Evolutionary conservation across 768 basidiomycete genomes (phyloP).

Genomic region (Nevesoporus exiguus): DNA sequence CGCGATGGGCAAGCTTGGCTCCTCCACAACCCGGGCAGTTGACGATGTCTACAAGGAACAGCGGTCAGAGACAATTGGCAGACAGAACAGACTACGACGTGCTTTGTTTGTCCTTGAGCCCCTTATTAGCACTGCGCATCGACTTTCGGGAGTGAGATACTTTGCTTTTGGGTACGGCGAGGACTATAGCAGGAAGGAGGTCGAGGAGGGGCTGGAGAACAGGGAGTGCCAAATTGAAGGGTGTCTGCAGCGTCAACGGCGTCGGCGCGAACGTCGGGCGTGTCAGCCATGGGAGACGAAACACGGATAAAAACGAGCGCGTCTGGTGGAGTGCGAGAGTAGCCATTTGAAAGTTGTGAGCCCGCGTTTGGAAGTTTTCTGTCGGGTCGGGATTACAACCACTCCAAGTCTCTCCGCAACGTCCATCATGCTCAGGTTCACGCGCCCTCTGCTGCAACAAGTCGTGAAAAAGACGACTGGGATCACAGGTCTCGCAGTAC

Average conservation of each 20-base stretch:
- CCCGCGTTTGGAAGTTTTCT: neutral
- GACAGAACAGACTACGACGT: constrained; percentile 8
- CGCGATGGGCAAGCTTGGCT: constrained; percentile 84
- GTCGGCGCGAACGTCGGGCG: constrained; percentile 17
- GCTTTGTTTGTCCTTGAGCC: constrained; percentile 93
- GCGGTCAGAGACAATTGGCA: constrained; percentile 3
- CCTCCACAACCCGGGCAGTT: constrained; percentile 87
- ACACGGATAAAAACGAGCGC: constrained; percentile 23
- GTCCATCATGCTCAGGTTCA: constrained; percentile 67
- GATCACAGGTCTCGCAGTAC: constrained; percentile 78
- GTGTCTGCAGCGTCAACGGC: too few relatives aligned
- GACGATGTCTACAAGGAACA: constrained; percentile 63
- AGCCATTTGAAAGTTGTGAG: constrained; percentile 33
- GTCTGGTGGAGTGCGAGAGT: constrained; percentile 36
- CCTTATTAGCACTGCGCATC: constrained; percentile 95
- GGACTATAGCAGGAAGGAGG: constrained; percentile 81
- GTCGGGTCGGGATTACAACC: constrained; percentile 1
- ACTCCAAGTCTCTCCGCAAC: constrained; percentile 17
- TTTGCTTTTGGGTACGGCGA: constrained; percentile 94
- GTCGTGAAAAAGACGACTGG: constrained; percentile 78
- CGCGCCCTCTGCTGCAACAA: constrained; percentile 65
- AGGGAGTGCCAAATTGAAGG: constrained; percentile 38
- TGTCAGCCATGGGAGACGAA: constrained; percentile 25
- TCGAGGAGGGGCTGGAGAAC: constrained; percentile 53
- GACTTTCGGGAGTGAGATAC: constrained; percentile 89